A percentile compares a stretch with the other conserved stretches of the same genome.
Conservation (phyloP, 768 basidiomycete species). For the Agaricus sinodeliciosus region DNA sequence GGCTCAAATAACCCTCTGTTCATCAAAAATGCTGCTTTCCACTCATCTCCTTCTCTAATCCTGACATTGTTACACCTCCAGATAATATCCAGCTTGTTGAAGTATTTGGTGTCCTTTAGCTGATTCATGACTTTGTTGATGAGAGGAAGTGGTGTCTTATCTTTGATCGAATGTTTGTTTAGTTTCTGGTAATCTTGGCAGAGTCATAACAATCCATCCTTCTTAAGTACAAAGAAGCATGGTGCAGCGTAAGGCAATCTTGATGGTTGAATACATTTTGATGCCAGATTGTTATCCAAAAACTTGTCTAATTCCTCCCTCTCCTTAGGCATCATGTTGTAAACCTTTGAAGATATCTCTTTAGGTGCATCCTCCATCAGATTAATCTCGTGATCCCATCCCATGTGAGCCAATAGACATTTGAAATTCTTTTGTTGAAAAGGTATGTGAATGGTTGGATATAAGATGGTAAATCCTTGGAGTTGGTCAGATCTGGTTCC, state of each 20-base stretch:
- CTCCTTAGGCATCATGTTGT: too few species aligned
- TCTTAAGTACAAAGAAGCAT: conserved; percentile 19
- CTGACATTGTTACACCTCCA: conserved; percentile 27
- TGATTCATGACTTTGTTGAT: conserved; percentile 8
- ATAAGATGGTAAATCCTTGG: too few species aligned
- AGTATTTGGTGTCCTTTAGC: neutral
- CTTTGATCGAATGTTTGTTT: conserved; percentile 24
- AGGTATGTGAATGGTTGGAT: too few species aligned
- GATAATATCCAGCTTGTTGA: conserved; percentile 8
- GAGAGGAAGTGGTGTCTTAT: conserved; percentile 27
- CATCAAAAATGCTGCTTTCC: conserved; percentile 26
- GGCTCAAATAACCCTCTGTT: conserved; percentile 29
- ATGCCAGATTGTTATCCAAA: conserved; percentile 17
- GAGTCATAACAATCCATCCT: conserved; percentile 14
- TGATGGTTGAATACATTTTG: conserved; percentile 23
- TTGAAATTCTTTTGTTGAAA: too few species aligned
- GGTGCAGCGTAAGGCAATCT: conserved; percentile 13
- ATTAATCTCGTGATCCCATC: too few species aligned
- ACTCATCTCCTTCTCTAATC: conserved; percentile 34
- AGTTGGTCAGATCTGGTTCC: too few species aligned
- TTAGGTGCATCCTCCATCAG: too few species aligned
- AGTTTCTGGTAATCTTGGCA: conserved; percentile 25
- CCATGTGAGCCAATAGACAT: too few species aligned
- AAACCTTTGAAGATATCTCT: too few species aligned
- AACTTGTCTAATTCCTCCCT: conserved; percentile 4